Conservation (phyloP, 495 filamentous ascomycete genomes). For the Talaromyces proteolyticus region DNA sequence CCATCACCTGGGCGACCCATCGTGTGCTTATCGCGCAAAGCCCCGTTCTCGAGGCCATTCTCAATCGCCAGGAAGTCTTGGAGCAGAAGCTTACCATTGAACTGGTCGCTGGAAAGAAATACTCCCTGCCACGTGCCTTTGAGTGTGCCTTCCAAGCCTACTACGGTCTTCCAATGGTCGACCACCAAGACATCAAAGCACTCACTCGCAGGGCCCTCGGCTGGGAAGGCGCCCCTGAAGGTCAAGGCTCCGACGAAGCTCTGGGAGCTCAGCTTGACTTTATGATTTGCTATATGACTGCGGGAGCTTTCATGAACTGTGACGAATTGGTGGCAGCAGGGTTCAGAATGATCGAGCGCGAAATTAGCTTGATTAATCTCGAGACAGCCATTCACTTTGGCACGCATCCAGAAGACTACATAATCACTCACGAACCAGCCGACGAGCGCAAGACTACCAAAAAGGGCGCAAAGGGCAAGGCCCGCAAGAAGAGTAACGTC, state of each 20-base stretch:
- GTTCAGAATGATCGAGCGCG: conserved; percentile 16
- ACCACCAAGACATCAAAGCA: conserved; percentile 4
- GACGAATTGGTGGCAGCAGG: conserved; percentile 16
- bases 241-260: background rate
- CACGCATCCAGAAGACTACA: conserved; percentile 11
- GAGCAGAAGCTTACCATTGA: conserved; percentile 8
- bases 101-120: conserved; percentile 11
- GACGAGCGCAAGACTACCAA: background rate
- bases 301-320: conserved; percentile 21
- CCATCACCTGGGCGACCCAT: conserved; percentile 13
- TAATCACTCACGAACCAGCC: conserved; percentile 3
- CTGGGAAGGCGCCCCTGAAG: conserved; percentile 1
- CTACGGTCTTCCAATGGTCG: conserved; percentile 17
- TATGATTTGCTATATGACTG: conserved; percentile 23
- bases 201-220: conserved; percentile 10
- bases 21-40: conserved; percentile 11
- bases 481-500: background rate
- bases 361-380: conserved; percentile 22
- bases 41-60: background rate
- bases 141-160: conserved; percentile 19
- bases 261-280: too few relatives aligned
- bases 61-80: background rate
- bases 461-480: background rate
- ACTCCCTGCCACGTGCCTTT: conserved; percentile 17
- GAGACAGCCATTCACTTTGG: conserved; percentile 23